Conservation (phyloP, 2,329 filamentous ascomycete species). For the Ceratocystis lukuohia region DNA sequence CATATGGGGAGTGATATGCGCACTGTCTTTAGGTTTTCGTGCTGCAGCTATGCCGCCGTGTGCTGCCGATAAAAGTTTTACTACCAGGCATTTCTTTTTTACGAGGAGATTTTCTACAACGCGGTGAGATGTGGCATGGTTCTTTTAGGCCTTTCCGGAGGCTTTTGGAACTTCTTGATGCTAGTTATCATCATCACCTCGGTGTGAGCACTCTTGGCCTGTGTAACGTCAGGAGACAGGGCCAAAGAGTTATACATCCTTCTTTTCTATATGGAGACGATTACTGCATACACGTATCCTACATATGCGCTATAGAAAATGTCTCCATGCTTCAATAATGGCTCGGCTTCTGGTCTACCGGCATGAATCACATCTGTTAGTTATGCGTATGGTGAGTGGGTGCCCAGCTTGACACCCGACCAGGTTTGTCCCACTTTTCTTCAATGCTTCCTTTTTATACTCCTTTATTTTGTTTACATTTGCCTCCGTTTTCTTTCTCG, state of each 20-base stretch:
- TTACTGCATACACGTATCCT: background rate
- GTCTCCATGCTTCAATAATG: background rate
- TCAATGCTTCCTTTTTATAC: background rate
- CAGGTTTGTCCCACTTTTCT: slow-evolving; percentile 1
- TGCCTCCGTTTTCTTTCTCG: background rate
- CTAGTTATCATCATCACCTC: too few species aligned
- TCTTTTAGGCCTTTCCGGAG: too few species aligned
- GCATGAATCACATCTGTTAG: background rate
- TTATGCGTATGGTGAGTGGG: background rate
- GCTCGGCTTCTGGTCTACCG: background rate
- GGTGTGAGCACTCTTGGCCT: too few species aligned
- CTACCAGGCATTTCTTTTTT: too few species aligned
- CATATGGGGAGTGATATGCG: background rate
- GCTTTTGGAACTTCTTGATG: too few species aligned
- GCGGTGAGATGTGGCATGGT: too few species aligned
- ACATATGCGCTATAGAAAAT: background rate
- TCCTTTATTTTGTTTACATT: background rate
- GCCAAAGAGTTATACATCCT: background rate
- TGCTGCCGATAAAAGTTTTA: too few species aligned
- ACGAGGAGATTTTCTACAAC: too few species aligned
- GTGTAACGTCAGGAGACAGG: background rate
- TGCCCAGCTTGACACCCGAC: background rate
- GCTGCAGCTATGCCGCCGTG: background rate
- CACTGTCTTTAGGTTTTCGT: background rate
- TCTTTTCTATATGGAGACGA: background rate